Conservation (phyloP, 768 basidiomycete genomes). For the Russula sp. region DNA sequence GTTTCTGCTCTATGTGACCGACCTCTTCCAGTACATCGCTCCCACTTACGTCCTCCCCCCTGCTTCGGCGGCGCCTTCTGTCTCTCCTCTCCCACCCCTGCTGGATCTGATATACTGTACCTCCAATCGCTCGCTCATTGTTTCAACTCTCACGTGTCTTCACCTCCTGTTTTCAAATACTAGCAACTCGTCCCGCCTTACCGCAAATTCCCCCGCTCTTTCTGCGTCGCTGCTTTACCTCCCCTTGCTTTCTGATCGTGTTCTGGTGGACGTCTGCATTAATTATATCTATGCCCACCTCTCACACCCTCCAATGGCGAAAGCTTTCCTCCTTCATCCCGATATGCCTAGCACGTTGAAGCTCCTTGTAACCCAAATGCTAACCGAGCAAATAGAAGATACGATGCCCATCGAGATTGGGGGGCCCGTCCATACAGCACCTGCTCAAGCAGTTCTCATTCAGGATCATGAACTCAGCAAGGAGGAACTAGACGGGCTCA, state of each 20-base stretch:
- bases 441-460: slow-evolving; percentile 38
- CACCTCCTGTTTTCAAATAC: slow-evolving; percentile 56
- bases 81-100: slow-evolving; percentile 51
- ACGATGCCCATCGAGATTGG: slow-evolving; percentile 57
- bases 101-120: slow-evolving; percentile 48
- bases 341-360: slow-evolving; percentile 65
- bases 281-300: slow-evolving; percentile 73
- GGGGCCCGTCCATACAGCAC: slow-evolving; percentile 48
- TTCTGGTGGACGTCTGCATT: slow-evolving; percentile 60
- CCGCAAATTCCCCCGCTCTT: slow-evolving; percentile 51
- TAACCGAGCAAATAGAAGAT: slow-evolving; percentile 69
- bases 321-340: slow-evolving; percentile 64
- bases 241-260: slow-evolving; percentile 63
- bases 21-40: slow-evolving; percentile 61
- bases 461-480: slow-evolving; percentile 60
- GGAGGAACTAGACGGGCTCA: slow-evolving; percentile 57
- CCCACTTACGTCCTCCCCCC: slow-evolving; percentile 36
- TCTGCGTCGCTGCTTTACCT: slow-evolving; percentile 61
- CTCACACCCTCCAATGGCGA: slow-evolving; percentile 66
- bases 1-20: slow-evolving; percentile 62
- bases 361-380: slow-evolving; percentile 56
- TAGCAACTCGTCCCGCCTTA: slow-evolving; percentile 47
- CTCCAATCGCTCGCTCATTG: slow-evolving; percentile 68
- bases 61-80: slow-evolving; percentile 26
- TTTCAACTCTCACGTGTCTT: slow-evolving; percentile 54